Conservation (phyloP, 208 protist genomes). For the Leishmania lainsoni region DNA sequence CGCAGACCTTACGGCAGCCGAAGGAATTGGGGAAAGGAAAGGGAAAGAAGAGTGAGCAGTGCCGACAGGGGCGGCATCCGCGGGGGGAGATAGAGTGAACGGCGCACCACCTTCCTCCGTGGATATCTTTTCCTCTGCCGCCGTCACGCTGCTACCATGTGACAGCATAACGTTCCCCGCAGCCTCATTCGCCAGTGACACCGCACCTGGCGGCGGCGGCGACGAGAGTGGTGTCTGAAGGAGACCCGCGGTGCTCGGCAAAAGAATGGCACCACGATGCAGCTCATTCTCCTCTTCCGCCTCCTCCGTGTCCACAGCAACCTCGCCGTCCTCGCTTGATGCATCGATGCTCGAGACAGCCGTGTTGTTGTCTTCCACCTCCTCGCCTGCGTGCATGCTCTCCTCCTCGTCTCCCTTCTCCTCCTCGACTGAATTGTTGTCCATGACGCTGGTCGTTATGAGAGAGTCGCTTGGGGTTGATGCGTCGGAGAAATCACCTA, state of each 20-base stretch:
- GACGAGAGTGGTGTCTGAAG: neutral
- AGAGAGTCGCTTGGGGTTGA: conserved; percentile 5
- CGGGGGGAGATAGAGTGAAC: neutral
- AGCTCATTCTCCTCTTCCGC: conserved; percentile 12
- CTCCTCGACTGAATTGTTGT: neutral
- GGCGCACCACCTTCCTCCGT: neutral
- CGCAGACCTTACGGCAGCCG: neutral
- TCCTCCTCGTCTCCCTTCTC: conserved; percentile 9
- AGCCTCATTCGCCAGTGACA: neutral
- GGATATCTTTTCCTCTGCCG: no score
- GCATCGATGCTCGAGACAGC: neutral
- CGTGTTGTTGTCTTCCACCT: conserved; percentile 7
- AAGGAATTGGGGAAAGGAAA: neutral
- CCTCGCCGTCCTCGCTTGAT: conserved; percentile 1
- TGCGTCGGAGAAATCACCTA: conserved; percentile 27
- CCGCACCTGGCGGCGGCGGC: neutral
- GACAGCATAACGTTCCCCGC: neutral
- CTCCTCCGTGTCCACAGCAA: neutral
- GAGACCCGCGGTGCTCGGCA: neutral
- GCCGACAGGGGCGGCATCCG: neutral
- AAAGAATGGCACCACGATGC: conserved; percentile 25
- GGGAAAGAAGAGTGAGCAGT: neutral
- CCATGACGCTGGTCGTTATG: neutral
- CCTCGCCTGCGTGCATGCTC: neutral
- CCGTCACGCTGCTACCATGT: neutral